These are phyloP conservation scores for Talaromyces proteolyticus DNA, from an alignment of 495 filamentous ascomycete genomes.

Conservation along the genomic window DNA sequence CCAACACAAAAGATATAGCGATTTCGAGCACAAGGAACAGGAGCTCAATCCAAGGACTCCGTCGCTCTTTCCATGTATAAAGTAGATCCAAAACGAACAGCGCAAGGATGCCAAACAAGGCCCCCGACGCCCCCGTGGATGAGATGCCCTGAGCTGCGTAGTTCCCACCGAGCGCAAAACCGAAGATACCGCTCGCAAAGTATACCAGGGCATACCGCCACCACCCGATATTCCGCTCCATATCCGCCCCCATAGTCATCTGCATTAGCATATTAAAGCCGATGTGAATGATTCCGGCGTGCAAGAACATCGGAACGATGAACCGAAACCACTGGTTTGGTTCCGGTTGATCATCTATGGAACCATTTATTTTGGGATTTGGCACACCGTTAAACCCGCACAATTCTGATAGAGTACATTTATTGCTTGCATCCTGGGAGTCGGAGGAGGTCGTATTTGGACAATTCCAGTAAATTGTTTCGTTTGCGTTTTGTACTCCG, in stretches of 20 bases:
- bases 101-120: slow-evolving; percentile 86
- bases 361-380: slow-evolving; percentile 42
- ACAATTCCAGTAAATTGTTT: slow-evolving; percentile 59
- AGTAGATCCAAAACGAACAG: slow-evolving; percentile 82
- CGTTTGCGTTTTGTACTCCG: slow-evolving; percentile 53
- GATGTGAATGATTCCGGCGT: slow-evolving; percentile 90
- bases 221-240: slow-evolving; percentile 82
- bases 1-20: slow-evolving; percentile 83
- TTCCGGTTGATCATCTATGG: slow-evolving; percentile 36
- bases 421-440: slow-evolving; percentile 27
- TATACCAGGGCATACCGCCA: slow-evolving; percentile 86
- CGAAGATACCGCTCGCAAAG: slow-evolving; percentile 86
- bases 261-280: slow-evolving; percentile 92
- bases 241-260: slow-evolving; percentile 77
- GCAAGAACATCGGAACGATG: slow-evolving; percentile 91
- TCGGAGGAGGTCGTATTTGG: slow-evolving; percentile 63
- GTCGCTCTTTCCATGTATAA: slow-evolving; percentile 81
- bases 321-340: slow-evolving; percentile 97
- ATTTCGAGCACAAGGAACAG: slow-evolving; percentile 80
- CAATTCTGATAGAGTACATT: slow-evolving; percentile 68
- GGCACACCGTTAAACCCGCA: slow-evolving; percentile 77
- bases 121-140: slow-evolving; percentile 83
- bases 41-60: slow-evolving; percentile 70
- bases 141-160: slow-evolving; percentile 74
- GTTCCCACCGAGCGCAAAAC: slow-evolving; percentile 92